Conservation (phyloP, 1,284 basidiomycete genomes). For the Bjerkandera adusta region DNA sequence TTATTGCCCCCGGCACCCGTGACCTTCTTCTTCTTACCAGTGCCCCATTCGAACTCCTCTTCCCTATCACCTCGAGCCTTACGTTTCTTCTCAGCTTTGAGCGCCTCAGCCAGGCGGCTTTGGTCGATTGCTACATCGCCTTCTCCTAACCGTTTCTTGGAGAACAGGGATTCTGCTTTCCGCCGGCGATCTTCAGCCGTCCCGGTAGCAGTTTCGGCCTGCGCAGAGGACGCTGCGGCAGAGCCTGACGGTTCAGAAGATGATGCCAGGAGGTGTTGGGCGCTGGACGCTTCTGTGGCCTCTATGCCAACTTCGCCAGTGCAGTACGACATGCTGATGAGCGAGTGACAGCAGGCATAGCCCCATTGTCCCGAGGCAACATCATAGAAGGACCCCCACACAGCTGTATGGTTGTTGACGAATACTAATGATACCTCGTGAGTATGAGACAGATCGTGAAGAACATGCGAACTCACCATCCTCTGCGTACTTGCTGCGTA, state of each 20-base stretch:
- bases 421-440: conserved; percentile 50
- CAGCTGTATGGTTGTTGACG: conserved; percentile 88
- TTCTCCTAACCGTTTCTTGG: conserved; percentile 72
- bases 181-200: conserved; percentile 35
- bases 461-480: conserved; percentile 61
- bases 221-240: conserved; percentile 20
- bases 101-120: conserved; percentile 62
- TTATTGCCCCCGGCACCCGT: conserved; percentile 46
- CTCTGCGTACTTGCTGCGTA: conserved; percentile 90
- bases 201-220: conserved; percentile 26
- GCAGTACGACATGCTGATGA: conserved; percentile 88
- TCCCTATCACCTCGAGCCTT: conserved; percentile 59
- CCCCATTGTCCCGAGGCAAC: conserved; percentile 78
- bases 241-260: conserved; percentile 25
- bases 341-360: conserved; percentile 92
- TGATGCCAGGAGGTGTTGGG: conserved; percentile 60
- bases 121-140: conserved; percentile 73
- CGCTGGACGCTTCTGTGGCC: conserved; percentile 68
- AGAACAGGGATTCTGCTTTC: conserved; percentile 58
- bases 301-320: conserved; percentile 87
- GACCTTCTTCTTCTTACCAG: conserved; percentile 48
- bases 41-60: conserved; percentile 50
- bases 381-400: conserved; percentile 98
- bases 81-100: conserved; percentile 81
- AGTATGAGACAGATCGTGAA: background rate